Percentiles rank a stretch among this genome's conserved stretches.
phyloP scores from a whole-genome alignment of 257 asterid genomes.

The Solanum verrucosum region DNA sequence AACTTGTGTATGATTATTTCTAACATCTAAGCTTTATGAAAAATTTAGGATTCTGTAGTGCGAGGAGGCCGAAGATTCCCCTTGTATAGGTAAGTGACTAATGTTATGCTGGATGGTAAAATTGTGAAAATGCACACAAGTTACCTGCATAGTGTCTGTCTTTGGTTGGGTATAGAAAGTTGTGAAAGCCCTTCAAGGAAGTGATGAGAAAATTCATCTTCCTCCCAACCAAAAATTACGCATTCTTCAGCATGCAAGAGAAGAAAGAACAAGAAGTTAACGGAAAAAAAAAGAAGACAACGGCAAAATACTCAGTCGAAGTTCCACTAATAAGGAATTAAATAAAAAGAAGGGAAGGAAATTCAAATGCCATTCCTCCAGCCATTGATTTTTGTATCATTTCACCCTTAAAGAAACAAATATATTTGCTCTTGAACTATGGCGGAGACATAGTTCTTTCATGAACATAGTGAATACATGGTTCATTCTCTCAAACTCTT shows the following conservation, averaged over 20 bases:
- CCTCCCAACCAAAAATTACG: neutral
- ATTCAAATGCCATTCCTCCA: neutral
- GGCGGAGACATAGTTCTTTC: neutral
- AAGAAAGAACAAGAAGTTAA: neutral
- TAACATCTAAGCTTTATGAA: constrained; percentile 9
- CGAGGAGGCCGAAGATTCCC: constrained; percentile 84
- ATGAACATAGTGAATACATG: neutral
- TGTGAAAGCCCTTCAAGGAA: neutral
- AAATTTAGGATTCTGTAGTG: constrained; percentile 67
- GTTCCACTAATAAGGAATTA: neutral
- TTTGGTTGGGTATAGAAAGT: neutral
- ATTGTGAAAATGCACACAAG: neutral
- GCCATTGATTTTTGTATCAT: neutral
- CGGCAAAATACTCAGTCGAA: neutral
- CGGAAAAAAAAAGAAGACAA: neutral
- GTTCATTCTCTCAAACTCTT: neutral
- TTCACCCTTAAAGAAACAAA: neutral
- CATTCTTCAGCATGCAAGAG: neutral
- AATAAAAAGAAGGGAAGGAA: neutral
- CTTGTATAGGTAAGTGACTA: constrained; percentile 63
- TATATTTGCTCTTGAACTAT: neutral
- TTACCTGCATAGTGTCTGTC: neutral
- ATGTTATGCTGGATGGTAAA: neutral
- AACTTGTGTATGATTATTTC: neutral
- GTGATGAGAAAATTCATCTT: neutral